Evolutionary conservation across 352 stramenopile species (phyloP), one percentile per base, ranked within the genome.

Genomic region (Phytopythium kandeliae): DNA sequence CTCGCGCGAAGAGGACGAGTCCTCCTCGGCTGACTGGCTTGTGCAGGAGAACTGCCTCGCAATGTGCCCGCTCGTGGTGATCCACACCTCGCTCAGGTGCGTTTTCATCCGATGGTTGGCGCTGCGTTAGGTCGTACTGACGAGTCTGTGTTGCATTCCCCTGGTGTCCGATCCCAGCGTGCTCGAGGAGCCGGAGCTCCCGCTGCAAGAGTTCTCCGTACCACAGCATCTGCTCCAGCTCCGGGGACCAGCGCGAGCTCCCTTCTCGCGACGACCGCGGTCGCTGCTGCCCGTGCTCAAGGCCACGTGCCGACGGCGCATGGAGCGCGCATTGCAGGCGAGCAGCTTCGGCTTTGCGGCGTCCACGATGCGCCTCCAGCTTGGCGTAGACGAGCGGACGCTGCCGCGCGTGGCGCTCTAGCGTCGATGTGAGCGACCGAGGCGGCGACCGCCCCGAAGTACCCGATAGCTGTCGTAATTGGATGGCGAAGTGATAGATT

Each of bases 171-270:
- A n/a, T 30, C 17, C 9, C 47, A 72, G 63, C 9, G 33, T 48
- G 7, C 19, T 10, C 0, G 48, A 56, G 26, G 46, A 70, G 38
- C 25, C 58, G 47, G 49, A 48, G 54, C 51, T 67, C 3, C 21
- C 40, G 26, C 49, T 86, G 17, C 69, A 74, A 19, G 69, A 82
- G 37, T 85, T 87, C 54, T 82, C 76, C 7, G 51, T 81, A 11
- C 76, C 76, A 21, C 58, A 72, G 28, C 62, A 72, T 45, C 45
- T 83, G 42, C 37, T 77, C 10, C 6, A 28, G 16, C n/a, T 13
- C 33, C 28, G 16, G 15, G 10, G 2, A 2, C 16, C 33, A 4
- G 16, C 10, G 2, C 28, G 26, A 1, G 16, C 30, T 10, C 12
- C n/a, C 1, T 21, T 37, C 19, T 51, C 45, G 11, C 11, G n/a